Conservation (phyloP, 2,329 filamentous ascomycete genomes). For the Colletotrichum phormii region DNA sequence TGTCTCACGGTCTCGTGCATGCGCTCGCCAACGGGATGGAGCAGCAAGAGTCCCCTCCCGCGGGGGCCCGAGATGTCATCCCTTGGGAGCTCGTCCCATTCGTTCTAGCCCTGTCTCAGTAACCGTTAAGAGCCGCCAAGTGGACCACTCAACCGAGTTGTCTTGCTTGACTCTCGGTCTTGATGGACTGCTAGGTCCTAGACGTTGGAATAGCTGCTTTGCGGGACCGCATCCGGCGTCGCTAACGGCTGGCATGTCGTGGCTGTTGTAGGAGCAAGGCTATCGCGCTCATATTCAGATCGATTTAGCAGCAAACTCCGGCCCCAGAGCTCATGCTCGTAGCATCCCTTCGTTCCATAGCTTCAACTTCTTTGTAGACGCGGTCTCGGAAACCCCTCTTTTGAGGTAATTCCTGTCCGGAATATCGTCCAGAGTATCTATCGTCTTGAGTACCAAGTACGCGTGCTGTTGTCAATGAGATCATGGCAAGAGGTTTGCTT, state of each 20-base stretch:
- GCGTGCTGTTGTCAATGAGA: neutral
- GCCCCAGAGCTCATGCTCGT: neutral
- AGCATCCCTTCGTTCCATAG: conserved; percentile 8
- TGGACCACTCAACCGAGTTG: neutral
- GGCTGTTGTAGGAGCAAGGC: neutral
- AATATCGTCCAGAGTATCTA: neutral
- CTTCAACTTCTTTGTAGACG: neutral
- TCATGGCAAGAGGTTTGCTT: neutral
- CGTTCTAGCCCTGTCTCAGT: conserved; percentile 4
- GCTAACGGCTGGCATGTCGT: conserved; percentile 3
- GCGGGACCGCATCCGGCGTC: neutral
- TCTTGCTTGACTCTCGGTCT: neutral
- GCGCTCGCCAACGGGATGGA: neutral
- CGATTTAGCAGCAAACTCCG: neutral
- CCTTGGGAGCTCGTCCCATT: neutral
- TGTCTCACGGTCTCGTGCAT: neutral
- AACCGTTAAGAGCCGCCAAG: neutral
- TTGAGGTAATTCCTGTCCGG: neutral
- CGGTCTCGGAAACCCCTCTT: neutral
- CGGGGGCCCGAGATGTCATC: neutral
- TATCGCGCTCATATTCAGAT: neutral
- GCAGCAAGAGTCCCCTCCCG: neutral
- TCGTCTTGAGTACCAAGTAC: neutral
- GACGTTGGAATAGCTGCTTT: neutral
- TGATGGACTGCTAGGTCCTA: neutral